A percentile compares a stretch with the other conserved stretches of the same genome.
Conservation (phyloP, 768 basidiomycete species). For the Tylopilus balloui region DNA sequence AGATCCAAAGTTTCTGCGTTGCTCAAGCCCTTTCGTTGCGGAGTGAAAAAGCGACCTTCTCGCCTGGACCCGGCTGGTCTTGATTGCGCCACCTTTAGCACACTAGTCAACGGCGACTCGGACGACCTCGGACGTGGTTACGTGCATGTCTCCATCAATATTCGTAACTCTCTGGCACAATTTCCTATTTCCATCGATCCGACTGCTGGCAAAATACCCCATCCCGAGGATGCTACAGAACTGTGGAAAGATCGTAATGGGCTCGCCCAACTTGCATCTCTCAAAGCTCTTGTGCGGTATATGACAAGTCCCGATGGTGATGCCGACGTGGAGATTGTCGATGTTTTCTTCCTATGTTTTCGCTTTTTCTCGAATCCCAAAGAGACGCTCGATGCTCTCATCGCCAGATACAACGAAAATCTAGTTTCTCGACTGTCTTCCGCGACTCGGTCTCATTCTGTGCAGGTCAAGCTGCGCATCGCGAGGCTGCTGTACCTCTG, state of each 20-base stretch:
- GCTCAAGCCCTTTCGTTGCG: constrained; percentile 13
- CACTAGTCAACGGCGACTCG: constrained; percentile 14
- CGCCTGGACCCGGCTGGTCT: not conserved
- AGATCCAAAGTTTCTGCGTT: constrained; percentile 16
- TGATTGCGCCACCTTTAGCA: constrained; percentile 18
- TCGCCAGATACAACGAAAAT: constrained; percentile 47
- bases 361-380: constrained; percentile 57
- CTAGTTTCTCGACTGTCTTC: constrained; percentile 16
- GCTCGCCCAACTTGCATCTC: constrained; percentile 33
- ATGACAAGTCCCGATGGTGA: constrained; percentile 41
- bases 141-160: constrained; percentile 22
- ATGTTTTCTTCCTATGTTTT: constrained; percentile 67
- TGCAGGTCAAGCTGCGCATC: constrained; percentile 53
- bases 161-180: constrained; percentile 26
- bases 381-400: constrained; percentile 41
- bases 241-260: constrained; percentile 27
- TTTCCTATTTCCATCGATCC: constrained; percentile 27
- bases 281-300: constrained; percentile 42
- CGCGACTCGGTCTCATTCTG: constrained; percentile 40
- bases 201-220: constrained; percentile 28
- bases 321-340: constrained; percentile 40
- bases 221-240: constrained; percentile 29
- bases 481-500: constrained; percentile 61
- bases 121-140: constrained; percentile 17
- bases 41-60: constrained; percentile 6